These are phyloP conservation scores for Penicillium rolfsii DNA, from an alignment of 2,329 filamentous ascomycete species.

Conservation along the genomic window DNA sequence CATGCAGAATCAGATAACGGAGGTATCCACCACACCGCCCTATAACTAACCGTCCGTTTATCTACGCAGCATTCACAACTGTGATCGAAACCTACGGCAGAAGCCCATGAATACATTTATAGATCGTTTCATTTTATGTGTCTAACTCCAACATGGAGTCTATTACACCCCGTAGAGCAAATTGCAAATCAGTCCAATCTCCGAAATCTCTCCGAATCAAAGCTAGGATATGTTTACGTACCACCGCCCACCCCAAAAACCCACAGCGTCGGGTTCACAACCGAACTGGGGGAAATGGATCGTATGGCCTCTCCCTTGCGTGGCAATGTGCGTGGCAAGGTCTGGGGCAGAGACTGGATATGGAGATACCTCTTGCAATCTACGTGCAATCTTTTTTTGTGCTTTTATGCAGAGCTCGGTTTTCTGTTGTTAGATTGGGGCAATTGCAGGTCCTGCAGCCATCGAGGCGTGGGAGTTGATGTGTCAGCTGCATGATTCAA, in stretches of 20 bases:
- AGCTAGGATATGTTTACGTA: conserved; percentile 7
- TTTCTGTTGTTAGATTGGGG: conserved; percentile 3
- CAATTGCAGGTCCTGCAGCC: conserved; percentile 7
- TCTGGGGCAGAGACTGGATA: conserved; percentile 14
- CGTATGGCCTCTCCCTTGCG: conserved; percentile 28
- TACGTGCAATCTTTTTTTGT: background rate
- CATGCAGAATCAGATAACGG: background rate
- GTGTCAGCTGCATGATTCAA: conserved; percentile 25
- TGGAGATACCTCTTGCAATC: conserved; percentile 12
- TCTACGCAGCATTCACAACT: too few species aligned
- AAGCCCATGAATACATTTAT: background rate
- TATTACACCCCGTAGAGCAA: background rate
- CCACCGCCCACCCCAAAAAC: conserved; percentile 6
- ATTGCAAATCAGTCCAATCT: background rate
- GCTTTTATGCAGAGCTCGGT: conserved; percentile 2
- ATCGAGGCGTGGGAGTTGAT: conserved; percentile 13
- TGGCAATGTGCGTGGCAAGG: conserved; percentile 16
- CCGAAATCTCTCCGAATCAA: conserved; percentile 10
- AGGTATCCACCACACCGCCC: background rate
- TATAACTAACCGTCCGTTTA: too few species aligned
- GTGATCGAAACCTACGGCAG: background rate
- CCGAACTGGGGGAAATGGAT: conserved; percentile 13
- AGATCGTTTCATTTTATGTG: too few species aligned
- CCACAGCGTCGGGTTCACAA: conserved; percentile 19
- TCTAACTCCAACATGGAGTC: too few species aligned